Conservation (phyloP, 768 basidiomycete species). For the Russula lepida region DNA sequence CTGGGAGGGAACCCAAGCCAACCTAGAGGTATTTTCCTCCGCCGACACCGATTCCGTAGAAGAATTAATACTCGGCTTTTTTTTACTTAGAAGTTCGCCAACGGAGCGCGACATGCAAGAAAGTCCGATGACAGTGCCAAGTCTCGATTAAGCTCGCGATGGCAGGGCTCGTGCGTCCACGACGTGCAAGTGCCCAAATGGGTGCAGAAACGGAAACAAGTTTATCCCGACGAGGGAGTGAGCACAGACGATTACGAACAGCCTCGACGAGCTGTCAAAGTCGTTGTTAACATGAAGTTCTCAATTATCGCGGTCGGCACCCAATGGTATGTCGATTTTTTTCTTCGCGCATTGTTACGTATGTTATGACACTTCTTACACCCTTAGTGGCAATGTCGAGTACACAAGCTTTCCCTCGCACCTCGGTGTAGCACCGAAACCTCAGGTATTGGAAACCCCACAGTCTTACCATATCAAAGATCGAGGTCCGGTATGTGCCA, state of each 20-base stretch:
- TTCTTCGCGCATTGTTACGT: constrained; percentile 1
- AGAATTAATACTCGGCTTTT: not conserved
- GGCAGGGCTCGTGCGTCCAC: constrained; percentile 78
- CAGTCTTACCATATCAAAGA: constrained; percentile 46
- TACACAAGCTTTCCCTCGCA: constrained; percentile 62
- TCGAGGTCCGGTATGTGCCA: constrained; percentile 52
- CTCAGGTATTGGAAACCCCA: constrained; percentile 55
- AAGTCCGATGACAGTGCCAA: constrained; percentile 5
- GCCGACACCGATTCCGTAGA: not conserved
- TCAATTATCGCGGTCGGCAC: constrained; percentile 79
- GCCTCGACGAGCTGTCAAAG: constrained; percentile 52
- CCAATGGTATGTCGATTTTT: constrained; percentile 37
- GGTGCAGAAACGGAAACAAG: constrained; percentile 65
- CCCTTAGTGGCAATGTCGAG: constrained; percentile 52
- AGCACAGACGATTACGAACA: constrained; percentile 43
- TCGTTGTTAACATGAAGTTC: constrained; percentile 72
- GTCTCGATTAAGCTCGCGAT: constrained; percentile 25
- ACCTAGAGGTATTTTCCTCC: constrained; percentile 11
- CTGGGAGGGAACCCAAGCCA: constrained; percentile 18
- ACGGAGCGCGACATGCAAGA: constrained; percentile 4
- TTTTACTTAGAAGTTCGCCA: not conserved
- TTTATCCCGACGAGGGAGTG: constrained; percentile 38
- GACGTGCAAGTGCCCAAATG: constrained; percentile 65
- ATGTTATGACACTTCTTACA: constrained; percentile 1
- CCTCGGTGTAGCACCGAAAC: constrained; percentile 46